Evolutionary conservation across 2,329 filamentous ascomycete species (phyloP).

Genomic region (Verticillium longisporum): DNA sequence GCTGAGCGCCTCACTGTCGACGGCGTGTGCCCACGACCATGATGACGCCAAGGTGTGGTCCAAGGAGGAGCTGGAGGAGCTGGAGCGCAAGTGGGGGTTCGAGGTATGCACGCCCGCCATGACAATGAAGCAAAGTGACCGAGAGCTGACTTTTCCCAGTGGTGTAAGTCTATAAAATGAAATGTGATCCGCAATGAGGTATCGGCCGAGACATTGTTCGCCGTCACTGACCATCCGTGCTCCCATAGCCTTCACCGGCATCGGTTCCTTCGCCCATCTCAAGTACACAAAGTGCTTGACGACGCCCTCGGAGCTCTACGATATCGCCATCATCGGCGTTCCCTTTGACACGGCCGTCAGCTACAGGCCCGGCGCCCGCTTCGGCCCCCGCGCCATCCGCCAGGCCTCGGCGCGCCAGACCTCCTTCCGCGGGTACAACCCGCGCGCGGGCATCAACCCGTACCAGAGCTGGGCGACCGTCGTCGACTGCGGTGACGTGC

Average conservation of each 20-base stretch:
- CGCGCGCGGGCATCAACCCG: slow-evolving; percentile 75
- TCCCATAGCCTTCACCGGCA: slow-evolving; percentile 53
- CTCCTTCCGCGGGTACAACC: slow-evolving; percentile 68
- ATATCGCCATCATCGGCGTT: slow-evolving; percentile 66
- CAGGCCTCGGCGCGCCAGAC: slow-evolving; percentile 77
- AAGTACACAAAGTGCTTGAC: slow-evolving; percentile 62
- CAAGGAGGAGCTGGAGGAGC: slow-evolving; percentile 42
- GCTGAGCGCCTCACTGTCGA: slow-evolving; percentile 16
- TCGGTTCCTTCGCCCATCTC: slow-evolving; percentile 69
- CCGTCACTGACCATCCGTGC: background rate
- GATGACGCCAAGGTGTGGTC: slow-evolving; percentile 37
- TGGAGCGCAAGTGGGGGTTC: slow-evolving; percentile 50
- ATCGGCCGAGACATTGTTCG: no score
- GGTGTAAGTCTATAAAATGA: slow-evolving; percentile 7
- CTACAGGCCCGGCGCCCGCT: slow-evolving; percentile 68
- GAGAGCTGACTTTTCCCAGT: background rate
- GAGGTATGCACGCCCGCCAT: slow-evolving; percentile 31
- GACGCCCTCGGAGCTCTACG: slow-evolving; percentile 55
- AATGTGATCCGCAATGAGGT: slow-evolving; percentile 26
- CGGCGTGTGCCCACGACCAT: slow-evolving; percentile 22
- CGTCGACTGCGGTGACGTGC: slow-evolving; percentile 87
- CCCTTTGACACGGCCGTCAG: slow-evolving; percentile 70
- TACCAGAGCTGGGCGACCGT: slow-evolving; percentile 73
- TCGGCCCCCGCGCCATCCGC: slow-evolving; percentile 82
- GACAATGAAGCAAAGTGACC: background rate